Base-by-base conservation (phyloP, 345 rosid species). In the Cochlearia excelsa region DNA sequence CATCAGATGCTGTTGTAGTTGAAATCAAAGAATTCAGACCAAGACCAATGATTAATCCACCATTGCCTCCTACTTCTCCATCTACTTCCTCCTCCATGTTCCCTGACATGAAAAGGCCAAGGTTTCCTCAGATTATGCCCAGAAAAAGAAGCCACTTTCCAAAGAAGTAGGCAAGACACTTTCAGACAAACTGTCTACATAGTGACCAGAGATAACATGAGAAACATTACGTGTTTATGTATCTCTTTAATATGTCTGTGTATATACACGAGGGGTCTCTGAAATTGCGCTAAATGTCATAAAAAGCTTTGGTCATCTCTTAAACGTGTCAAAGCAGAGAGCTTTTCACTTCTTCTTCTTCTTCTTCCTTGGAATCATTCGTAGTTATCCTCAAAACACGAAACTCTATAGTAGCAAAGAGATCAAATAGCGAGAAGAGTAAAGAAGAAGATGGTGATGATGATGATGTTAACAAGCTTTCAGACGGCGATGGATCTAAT, bases 1-100 rank as follows among this genome's bases (percentile, higher is more conserved):
- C 82, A 46, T 79, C 87, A 0, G 92, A 88, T 72, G 90, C 88
- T 51, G 93, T 88, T 54, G 83, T 92, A 37, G 89, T 92, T 23
- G 86, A 86, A 54, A 77, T 77, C 26, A 92, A 76, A 72, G 89
- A 80, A 69, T 46, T 63, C 58, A 64, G 46, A 63, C 81, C 84
- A 0, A 72, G 68, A 10, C 81, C 76, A 0, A 78, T 69, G 54
- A 77, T 81, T 71, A 84, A 67, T 63, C 80, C 79, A 53, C 74
- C 79, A 53, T 61, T 69, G 68, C 58, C 77, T 48, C 58, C 77
- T 48, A 49, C 82, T 30, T 58, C 78, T 66, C 65, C 75, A 64
- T 43, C 65, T 50, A 8, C 60, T 5, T 35, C 68, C 11, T 62
- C 68, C 11, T 56, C 63, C 35, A 56, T 70, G 69, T 63, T 63